Evolutionary conservation across 352 stramenopile species (phyloP).

Genomic region (Stephanocyclus meneghinianus): DNA sequence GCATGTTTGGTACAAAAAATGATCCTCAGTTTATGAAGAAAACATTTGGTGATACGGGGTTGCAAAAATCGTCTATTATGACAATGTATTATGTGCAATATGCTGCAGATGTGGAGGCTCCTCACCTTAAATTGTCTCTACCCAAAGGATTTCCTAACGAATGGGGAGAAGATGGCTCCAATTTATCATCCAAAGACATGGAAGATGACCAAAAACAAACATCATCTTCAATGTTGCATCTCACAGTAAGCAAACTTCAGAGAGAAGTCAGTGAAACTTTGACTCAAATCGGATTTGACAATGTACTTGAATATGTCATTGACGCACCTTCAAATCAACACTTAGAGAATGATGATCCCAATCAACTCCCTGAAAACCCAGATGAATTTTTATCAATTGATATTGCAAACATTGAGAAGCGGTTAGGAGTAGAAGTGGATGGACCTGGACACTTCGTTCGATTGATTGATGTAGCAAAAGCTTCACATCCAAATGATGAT

Average conservation of each 20-base stretch:
- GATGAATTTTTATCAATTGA: conserved; percentile 67
- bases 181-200: conserved; percentile 1
- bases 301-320: conserved; percentile 70
- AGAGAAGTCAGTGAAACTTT: conserved; percentile 52
- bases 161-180: conserved; percentile 49
- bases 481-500: conserved; percentile 1
- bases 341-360: conserved; percentile 37
- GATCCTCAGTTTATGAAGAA: conserved; percentile 56
- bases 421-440: conserved; percentile 79
- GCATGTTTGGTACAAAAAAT: conserved; percentile 60
- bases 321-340: conserved; percentile 48
- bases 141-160: conserved; percentile 71
- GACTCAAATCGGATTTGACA: conserved; percentile 65
- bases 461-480: conserved; percentile 49
- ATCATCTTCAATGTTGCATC: conserved; percentile 48
- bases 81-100: conserved; percentile 75
- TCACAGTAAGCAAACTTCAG: conserved; percentile 69
- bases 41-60: conserved; percentile 58
- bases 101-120: conserved; percentile 57
- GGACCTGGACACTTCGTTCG: conserved; percentile 73
- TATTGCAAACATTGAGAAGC: conserved; percentile 65
- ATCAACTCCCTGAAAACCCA: conserved; percentile 35
- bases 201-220: conserved; percentile 53
- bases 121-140: conserved; percentile 45
- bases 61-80: conserved; percentile 67